A percentile compares a stretch with the other conserved stretches of the same genome.
phyloP scores from a whole-genome alignment of 164 flowering plant genomes.

The Saururus chinensis region DNA sequence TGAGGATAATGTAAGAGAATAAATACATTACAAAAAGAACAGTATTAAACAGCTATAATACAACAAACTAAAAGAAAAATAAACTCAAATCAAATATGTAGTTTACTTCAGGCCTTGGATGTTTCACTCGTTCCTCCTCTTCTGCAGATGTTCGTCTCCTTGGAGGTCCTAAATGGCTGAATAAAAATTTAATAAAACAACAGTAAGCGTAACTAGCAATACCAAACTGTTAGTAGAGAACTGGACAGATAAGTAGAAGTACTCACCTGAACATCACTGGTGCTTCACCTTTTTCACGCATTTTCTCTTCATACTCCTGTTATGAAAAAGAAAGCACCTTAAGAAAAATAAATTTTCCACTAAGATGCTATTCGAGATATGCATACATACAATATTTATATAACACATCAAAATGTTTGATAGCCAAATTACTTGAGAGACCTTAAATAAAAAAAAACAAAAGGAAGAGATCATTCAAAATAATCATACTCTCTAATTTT shows the following conservation, averaged over 20 bases:
- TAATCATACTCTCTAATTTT: too few relatives aligned
- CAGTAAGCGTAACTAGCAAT: slow-evolving; percentile 4
- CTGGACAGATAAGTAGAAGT: neutral
- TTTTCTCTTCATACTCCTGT: slow-evolving; percentile 89
- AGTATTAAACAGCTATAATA: neutral
- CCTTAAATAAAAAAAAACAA: too few relatives aligned
- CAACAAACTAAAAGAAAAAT: neutral
- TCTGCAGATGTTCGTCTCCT: slow-evolving; percentile 65
- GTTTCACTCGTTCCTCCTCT: slow-evolving; percentile 84
- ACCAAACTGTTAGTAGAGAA: neutral
- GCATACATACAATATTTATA: too few relatives aligned
- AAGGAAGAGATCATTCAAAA: too few relatives aligned
- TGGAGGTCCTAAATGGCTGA: slow-evolving; percentile 93
- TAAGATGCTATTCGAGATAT: neutral
- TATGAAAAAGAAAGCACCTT: neutral
- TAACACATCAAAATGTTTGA: too few relatives aligned
- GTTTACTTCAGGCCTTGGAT: slow-evolving; percentile 80
- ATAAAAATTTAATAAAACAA: slow-evolving; percentile 5
- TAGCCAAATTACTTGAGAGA: too few relatives aligned
- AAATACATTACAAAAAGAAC: neutral
- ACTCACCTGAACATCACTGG: slow-evolving; percentile 98
- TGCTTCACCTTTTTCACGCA: slow-evolving; percentile 85
- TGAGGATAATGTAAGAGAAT: slow-evolving; percentile 20
- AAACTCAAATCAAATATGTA: slow-evolving; percentile 5
- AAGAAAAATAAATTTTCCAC: neutral